These are phyloP conservation scores for Pyrrhoderma noxium DNA, from an alignment of 1,284 basidiomycete species.

Conservation along the genomic window DNA sequence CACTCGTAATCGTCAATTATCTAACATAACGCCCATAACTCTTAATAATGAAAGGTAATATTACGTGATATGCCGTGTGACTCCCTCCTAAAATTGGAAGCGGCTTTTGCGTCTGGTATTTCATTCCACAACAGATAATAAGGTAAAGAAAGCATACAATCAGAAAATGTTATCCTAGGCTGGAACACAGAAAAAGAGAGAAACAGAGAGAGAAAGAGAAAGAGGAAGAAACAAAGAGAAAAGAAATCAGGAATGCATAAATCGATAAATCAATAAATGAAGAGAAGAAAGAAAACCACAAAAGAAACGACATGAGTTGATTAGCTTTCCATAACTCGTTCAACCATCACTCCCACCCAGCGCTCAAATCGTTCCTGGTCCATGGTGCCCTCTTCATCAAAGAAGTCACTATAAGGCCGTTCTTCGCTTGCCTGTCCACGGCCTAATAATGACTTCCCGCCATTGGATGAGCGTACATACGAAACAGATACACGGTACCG, in stretches of 20 bases:
- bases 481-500: conserved; percentile 55
- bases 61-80: too few relatives aligned
- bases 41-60: too few relatives aligned
- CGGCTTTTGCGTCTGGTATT: too few relatives aligned
- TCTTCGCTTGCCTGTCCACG: conserved; percentile 49
- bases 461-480: conserved; percentile 68
- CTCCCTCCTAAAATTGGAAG: neutral
- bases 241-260: neutral
- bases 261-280: neutral
- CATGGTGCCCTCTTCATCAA: conserved; percentile 64
- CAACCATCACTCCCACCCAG: conserved; percentile 65
- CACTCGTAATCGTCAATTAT: too few relatives aligned
- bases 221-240: neutral
- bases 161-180: neutral
- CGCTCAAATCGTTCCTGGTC: conserved; percentile 61
- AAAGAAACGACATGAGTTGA: neutral
- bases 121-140: conserved; percentile 1
- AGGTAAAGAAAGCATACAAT: neutral
- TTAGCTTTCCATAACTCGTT: conserved; percentile 29
- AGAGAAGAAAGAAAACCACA: neutral
- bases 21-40: too few relatives aligned
- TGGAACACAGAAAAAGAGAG: neutral
- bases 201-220: neutral
- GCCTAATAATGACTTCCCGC: conserved; percentile 68
- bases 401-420: conserved; percentile 57